These are phyloP conservation scores for Didymosphaeria variabile DNA, from an alignment of 2,329 filamentous ascomycete species.

Conservation along the genomic window DNA sequence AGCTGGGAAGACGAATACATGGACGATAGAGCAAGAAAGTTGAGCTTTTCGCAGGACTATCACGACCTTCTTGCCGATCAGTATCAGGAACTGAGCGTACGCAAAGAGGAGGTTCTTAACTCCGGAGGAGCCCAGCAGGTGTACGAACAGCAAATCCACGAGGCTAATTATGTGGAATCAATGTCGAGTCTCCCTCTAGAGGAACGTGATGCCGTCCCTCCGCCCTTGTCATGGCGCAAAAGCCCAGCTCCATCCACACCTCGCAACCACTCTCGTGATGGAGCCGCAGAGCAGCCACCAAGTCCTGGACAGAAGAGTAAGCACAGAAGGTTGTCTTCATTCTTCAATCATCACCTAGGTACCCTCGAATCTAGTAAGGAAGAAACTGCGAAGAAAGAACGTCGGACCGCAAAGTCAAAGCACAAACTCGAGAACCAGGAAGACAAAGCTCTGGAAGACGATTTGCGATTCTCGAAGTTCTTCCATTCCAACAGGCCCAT, in stretches of 20 bases:
- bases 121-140: constrained; percentile 11
- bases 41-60: constrained; percentile 44
- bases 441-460: constrained; percentile 14
- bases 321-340: constrained; percentile 24
- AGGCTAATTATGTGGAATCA: constrained; percentile 1
- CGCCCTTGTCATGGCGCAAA: constrained; percentile 33
- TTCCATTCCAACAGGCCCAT: constrained; percentile 16
- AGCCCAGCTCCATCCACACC: constrained; percentile 5
- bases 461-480: constrained; percentile 24
- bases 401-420: constrained; percentile 6
- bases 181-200: constrained; percentile 9
- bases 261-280: constrained; percentile 11
- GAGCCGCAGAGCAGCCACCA: constrained; percentile 1
- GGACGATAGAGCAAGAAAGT: constrained; percentile 30
- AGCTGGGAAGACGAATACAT: constrained; percentile 28
- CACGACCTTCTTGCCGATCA: constrained; percentile 37
- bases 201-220: constrained; percentile 24
- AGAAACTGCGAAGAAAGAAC: background rate
- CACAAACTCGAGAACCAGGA: constrained; percentile 4
- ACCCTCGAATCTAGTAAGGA: background rate
- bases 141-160: constrained; percentile 8
- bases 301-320: constrained; percentile 15
- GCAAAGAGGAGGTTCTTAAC: constrained; percentile 18
- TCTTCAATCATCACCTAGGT: constrained; percentile 27
- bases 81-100: constrained; percentile 29